Conservation (phyloP, 306 rosid species). For the Trichosanthes truncata region DNA sequence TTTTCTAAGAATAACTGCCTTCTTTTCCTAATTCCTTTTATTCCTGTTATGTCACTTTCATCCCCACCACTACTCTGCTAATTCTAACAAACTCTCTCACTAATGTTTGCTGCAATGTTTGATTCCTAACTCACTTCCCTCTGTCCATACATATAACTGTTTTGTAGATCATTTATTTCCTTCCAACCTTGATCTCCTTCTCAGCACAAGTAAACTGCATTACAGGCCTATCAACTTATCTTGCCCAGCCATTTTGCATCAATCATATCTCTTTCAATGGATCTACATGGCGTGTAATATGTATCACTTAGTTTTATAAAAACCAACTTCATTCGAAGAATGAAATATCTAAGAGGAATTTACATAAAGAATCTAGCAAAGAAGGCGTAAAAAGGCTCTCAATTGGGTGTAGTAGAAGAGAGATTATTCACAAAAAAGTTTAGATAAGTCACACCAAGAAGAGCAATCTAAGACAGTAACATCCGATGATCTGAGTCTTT, state of each 20-base stretch:
- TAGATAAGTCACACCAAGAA: neutral
- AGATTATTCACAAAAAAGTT: neutral
- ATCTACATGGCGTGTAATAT: too few relatives aligned
- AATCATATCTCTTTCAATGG: neutral
- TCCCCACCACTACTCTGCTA: neutral
- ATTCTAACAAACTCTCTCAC: neutral
- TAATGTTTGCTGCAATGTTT: neutral
- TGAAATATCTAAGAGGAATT: neutral
- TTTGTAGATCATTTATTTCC: neutral
- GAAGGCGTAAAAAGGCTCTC: neutral
- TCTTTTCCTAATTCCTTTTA: neutral
- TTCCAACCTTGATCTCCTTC: neutral
- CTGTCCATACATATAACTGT: neutral
- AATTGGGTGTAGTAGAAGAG: neutral
- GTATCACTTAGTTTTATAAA: neutral
- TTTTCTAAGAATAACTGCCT: neutral
- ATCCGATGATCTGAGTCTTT: neutral
- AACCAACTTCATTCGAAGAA: neutral
- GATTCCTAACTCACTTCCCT: neutral
- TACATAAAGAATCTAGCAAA: neutral
- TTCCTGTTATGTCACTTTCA: neutral
- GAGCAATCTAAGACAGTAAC: neutral
- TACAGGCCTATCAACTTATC: too few relatives aligned
- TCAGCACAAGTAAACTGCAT: neutral
- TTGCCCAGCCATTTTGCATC: neutral